A percentile compares a stretch with the other conserved stretches of the same genome.
Evolutionary conservation across 1,284 basidiomycete species (phyloP).

Genomic region (Ceratobasidium sp.): DNA sequence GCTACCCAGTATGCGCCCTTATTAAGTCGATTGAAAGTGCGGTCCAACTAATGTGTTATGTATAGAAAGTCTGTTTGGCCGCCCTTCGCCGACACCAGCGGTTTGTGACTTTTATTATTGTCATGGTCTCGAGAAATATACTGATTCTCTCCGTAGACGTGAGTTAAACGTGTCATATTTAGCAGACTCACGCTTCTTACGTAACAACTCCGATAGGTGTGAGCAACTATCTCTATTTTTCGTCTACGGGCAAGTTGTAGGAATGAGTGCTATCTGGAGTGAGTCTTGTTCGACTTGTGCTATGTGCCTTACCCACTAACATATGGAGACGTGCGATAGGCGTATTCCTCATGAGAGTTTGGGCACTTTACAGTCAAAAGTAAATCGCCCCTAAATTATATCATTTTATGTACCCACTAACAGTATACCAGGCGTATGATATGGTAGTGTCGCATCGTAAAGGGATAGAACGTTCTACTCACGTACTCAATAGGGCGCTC

Average conservation of each 20-base stretch:
- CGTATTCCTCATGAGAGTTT: slow-evolving; percentile 10
- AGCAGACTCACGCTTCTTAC: neutral
- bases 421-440: too few relatives aligned
- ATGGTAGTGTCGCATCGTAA: too few relatives aligned
- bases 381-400: too few relatives aligned
- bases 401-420: too few relatives aligned
- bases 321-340: neutral
- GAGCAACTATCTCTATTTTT: neutral
- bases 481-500: neutral
- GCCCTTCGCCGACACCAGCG: neutral
- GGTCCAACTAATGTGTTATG: neutral
- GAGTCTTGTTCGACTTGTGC: too few relatives aligned
- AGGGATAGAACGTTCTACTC: too few relatives aligned
- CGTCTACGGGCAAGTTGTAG: neutral
- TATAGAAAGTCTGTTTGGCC: slow-evolving; percentile 9
- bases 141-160: neutral
- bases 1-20: neutral
- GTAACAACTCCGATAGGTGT: neutral
- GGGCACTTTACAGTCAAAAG: slow-evolving; percentile 28
- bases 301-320: neutral
- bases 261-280: slow-evolving; percentile 12
- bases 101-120: neutral
- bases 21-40: neutral
- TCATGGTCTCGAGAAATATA: too few relatives aligned
- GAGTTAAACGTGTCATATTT: neutral